phyloP scores from a whole-genome alignment of 2,329 filamentous ascomycete species.

The Pseudogymnoascus sp. region DNA sequence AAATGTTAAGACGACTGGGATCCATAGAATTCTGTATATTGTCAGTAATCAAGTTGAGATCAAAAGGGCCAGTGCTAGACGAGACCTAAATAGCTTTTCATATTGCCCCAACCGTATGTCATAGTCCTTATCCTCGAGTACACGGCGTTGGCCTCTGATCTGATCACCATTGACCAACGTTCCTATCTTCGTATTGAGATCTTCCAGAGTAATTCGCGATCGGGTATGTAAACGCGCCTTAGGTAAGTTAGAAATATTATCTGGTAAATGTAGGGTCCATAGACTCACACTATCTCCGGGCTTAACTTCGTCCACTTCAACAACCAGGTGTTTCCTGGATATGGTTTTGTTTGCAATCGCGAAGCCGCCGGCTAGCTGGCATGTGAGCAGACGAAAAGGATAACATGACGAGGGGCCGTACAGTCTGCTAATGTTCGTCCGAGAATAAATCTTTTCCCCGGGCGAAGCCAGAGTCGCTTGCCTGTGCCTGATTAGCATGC shows the following conservation, averaged over 20 bases:
- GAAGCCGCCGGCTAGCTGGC: constrained; percentile 50
- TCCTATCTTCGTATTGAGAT: constrained; percentile 77
- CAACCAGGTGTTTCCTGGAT: constrained; percentile 78
- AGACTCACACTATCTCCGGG: constrained; percentile 57
- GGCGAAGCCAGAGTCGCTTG: constrained; percentile 74
- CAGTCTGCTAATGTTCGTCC: constrained; percentile 66
- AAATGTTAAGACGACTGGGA: constrained; percentile 73
- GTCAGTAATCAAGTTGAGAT: constrained; percentile 6
- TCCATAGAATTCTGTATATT: constrained; percentile 61
- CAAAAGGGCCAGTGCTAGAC: neutral
- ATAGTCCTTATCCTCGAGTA: constrained; percentile 51
- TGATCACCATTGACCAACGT: constrained; percentile 68
- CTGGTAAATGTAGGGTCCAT: neutral
- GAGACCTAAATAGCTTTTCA: constrained; percentile 52
- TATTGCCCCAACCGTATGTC: constrained; percentile 67
- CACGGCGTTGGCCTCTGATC: constrained; percentile 54
- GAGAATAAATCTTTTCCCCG: constrained; percentile 78
- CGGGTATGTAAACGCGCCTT: constrained; percentile 33
- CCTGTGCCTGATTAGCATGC: constrained; percentile 35
- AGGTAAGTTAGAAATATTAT: constrained; percentile 16
- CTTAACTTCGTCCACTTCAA: constrained; percentile 60
- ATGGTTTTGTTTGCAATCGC: constrained; percentile 74
- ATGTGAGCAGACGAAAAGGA: constrained; percentile 1
- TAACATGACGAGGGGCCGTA: constrained; percentile 30
- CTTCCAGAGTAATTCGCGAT: constrained; percentile 66